Conservation (phyloP, 306 rosid genomes). For the Pachyrhizus erosus region DNA sequence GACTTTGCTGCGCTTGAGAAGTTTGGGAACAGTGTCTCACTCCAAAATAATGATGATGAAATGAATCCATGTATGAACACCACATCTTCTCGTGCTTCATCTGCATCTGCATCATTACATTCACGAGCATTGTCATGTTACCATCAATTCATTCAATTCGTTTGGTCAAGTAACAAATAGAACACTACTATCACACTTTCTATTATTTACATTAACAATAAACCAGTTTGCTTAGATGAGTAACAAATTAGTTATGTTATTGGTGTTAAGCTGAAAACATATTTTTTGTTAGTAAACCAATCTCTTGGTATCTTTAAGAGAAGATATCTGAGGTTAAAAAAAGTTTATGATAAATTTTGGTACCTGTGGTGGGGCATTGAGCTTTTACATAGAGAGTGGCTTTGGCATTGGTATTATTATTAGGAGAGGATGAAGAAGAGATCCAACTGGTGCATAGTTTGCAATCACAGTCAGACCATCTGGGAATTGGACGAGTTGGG, state of each 20-base stretch:
- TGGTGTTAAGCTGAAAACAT: too few species aligned
- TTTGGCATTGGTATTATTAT: background rate
- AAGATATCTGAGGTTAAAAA: too few species aligned
- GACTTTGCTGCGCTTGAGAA: constrained; percentile 60
- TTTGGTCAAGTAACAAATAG: too few species aligned
- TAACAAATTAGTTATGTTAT: too few species aligned
- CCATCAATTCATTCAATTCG: background rate
- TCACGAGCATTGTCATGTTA: background rate
- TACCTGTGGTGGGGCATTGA: constrained; percentile 63
- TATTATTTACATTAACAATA: background rate
- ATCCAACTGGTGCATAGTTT: constrained; percentile 70
- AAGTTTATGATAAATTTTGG: background rate
- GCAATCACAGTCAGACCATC: constrained; percentile 98
- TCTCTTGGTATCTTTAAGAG: too few species aligned
- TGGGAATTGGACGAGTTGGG: constrained; percentile 48
- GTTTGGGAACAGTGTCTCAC: constrained; percentile 88
- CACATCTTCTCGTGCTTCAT: constrained; percentile 62
- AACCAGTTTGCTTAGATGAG: too few species aligned
- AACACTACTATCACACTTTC: too few species aligned
- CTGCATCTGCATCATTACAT: constrained; percentile 41
- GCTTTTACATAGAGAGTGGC: constrained; percentile 68
- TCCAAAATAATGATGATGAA: constrained; percentile 91
- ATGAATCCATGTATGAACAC: constrained; percentile 94
- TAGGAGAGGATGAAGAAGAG: constrained; percentile 40
- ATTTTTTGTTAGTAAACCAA: background rate